phyloP scores from a whole-genome alignment of 2,329 filamentous ascomycete species.

The Stachybotrys echinatus region DNA sequence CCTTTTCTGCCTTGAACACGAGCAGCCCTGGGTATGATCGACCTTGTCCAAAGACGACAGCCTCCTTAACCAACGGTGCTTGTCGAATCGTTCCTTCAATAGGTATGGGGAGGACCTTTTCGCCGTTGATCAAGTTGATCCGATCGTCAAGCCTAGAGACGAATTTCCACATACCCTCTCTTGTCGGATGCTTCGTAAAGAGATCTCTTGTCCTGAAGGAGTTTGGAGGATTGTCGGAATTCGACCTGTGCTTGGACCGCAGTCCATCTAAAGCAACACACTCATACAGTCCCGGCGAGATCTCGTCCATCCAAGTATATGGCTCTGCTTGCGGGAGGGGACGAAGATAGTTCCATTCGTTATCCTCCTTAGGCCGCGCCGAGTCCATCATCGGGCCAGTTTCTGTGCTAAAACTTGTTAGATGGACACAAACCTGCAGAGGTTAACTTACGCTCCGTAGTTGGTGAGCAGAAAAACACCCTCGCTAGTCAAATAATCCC shows the following conservation, averaged over 20 bases:
- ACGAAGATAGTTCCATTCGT: slow-evolving; percentile 57
- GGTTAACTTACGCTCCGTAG: slow-evolving; percentile 38
- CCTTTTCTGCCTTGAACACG: slow-evolving; percentile 43
- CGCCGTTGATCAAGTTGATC: slow-evolving; percentile 39
- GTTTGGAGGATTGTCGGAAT: slow-evolving; percentile 31
- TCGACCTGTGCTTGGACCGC: slow-evolving; percentile 24
- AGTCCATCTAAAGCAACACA: slow-evolving; percentile 30
- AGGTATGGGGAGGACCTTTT: slow-evolving; percentile 39
- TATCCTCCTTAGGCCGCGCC: slow-evolving; percentile 42
- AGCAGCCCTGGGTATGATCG: slow-evolving; percentile 47
- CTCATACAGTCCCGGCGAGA: slow-evolving; percentile 26
- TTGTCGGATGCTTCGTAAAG: slow-evolving; percentile 34
- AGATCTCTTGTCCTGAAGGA: slow-evolving; percentile 40
- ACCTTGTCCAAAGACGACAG: slow-evolving; percentile 51
- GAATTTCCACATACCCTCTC: slow-evolving; percentile 38
- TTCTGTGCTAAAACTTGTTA: slow-evolving; percentile 45
- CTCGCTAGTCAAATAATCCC: slow-evolving; percentile 43
- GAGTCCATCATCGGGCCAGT: slow-evolving; percentile 59
- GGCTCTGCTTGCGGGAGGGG: slow-evolving; percentile 21
- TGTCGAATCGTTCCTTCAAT: slow-evolving; percentile 50
- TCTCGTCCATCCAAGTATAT: slow-evolving; percentile 20
- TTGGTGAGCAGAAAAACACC: slow-evolving; percentile 51
- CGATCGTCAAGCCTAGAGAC: slow-evolving; percentile 38
- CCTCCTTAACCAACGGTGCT: slow-evolving; percentile 46
- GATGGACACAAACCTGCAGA: too few relatives aligned